Evolutionary conservation across 2,329 filamentous ascomycete genomes (phyloP), one percentile per base, ranked within the genome.

Genomic region (Colletotrichum destructivum): DNA sequence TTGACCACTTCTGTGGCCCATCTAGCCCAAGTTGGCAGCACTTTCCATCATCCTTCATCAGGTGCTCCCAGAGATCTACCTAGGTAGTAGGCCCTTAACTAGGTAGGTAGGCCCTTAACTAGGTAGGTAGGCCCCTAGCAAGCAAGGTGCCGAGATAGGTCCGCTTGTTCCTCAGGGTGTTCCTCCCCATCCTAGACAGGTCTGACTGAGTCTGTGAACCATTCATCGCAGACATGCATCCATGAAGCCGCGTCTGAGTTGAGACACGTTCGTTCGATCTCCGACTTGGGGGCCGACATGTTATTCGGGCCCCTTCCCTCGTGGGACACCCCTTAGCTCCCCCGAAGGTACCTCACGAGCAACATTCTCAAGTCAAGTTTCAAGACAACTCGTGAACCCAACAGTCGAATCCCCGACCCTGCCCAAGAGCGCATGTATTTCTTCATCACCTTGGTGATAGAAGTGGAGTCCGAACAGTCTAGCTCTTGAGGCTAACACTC

Each of bases 1-100:
- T 56, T 71, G 68, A 71, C 57, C 42, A 67, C 26, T 62, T 66
- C 46, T 51, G 66, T 47, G 35, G 46, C 46, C 56, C 54, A 62
- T 44, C 26, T 26, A 26, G 26, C 26, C 31, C 31, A 35, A 8
- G 31, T 35, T 35, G 31, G 31, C 8, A 31, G 13, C 59, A 49
- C 8, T 46, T 60, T 56, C n/a, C 57, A 35, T 31, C 40, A 15
- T 35, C 31, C 31, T 35, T 35, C 31, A 35, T 38, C 35, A 57
- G 38, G 55, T 26, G 55, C 21, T 18, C n/a, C 55, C 15, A 42
- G 38, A 57, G 55, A 38, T 35, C 31, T 35, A 35, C 31, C 31
- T 9, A 35, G 31, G 8, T 35, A 35, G 26, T 31, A 35, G 8
- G 31, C 31, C 31, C 31, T 5, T 35, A 9, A 8, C 31, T 35